Percentiles rank a stretch among this genome's conserved stretches.
Evolutionary conservation across 2,329 filamentous ascomycete genomes (phyloP).

Genomic region (Fusarium sp.): DNA sequence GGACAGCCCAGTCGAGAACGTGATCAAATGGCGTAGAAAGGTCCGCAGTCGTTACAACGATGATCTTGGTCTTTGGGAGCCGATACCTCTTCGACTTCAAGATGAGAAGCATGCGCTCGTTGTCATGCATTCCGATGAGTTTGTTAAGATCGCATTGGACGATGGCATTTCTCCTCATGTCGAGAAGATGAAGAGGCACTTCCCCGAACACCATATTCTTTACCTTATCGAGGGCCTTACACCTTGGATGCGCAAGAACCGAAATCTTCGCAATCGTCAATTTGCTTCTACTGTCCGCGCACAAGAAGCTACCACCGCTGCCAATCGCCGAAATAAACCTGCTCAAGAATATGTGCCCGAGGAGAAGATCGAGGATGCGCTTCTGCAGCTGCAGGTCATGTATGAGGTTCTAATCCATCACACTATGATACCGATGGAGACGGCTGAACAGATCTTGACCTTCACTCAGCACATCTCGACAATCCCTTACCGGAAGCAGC

Average conservation of each 20-base stretch:
- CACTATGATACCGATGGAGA: conserved; percentile 69
- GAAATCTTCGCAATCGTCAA: conserved; percentile 73
- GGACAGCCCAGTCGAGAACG: conserved; percentile 60
- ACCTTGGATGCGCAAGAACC: conserved; percentile 76
- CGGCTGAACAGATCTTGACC: conserved; percentile 76
- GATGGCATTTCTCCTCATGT: conserved; percentile 70
- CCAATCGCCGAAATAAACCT: conserved; percentile 54
- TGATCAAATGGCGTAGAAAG: conserved; percentile 77
- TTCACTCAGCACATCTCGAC: conserved; percentile 85
- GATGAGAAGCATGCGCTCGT: conserved; percentile 72
- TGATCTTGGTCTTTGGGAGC: conserved; percentile 72
- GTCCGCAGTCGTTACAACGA: conserved; percentile 73
- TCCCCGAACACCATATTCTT: conserved; percentile 67
- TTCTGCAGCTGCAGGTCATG: conserved; percentile 76
- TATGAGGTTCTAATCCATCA: conserved; percentile 78
- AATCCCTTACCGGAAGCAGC: conserved; percentile 74
- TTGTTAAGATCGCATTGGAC: conserved; percentile 69
- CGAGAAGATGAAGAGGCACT: conserved; percentile 63
- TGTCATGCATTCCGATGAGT: conserved; percentile 71
- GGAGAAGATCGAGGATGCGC: conserved; percentile 75
- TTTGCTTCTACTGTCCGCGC: conserved; percentile 74
- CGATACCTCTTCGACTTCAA: conserved; percentile 62
- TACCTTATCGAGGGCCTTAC: conserved; percentile 79
- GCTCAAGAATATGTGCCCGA: conserved; percentile 70
- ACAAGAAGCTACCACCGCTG: conserved; percentile 47